phyloP scores from a whole-genome alignment of 805 yeast species.

The Cephaloascus albidus region DNA sequence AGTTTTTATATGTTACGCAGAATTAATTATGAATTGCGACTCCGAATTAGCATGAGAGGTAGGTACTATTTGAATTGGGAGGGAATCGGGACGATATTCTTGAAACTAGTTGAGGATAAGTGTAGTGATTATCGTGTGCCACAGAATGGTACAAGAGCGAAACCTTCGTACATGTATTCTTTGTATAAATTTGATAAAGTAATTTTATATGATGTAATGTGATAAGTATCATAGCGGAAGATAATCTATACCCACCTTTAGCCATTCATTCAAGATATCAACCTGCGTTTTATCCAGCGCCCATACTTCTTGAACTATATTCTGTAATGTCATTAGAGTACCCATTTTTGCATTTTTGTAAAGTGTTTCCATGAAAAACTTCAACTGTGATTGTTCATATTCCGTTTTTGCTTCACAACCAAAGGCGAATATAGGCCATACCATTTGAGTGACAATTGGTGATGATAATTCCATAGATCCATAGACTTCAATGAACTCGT shows the following conservation, averaged over 20 bases:
- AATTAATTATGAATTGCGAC: no score
- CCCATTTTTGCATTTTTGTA: constrained; percentile 47
- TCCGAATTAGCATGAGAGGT: not conserved
- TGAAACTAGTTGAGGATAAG: constrained; percentile 2
- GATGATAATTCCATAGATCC: constrained; percentile 32
- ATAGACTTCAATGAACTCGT: constrained; percentile 41
- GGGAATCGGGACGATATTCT: not conserved
- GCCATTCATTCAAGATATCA: constrained; percentile 36
- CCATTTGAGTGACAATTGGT: constrained; percentile 51
- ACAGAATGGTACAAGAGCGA: no score
- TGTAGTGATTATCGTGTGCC: no score
- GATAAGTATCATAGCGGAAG: constrained; percentile 22
- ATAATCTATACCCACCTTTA: constrained; percentile 41
- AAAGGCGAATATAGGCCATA: constrained; percentile 49
- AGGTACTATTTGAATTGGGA: not conserved
- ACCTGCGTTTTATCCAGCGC: constrained; percentile 30
- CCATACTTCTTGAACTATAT: constrained; percentile 38
- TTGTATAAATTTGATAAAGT: no score
- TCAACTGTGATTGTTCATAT: constrained; percentile 18
- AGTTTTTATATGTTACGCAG: no score
- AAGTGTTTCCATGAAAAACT: constrained; percentile 26
- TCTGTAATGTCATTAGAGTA: constrained; percentile 32
- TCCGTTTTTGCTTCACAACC: constrained; percentile 31
- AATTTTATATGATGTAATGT: no score
- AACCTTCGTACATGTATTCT: no score